Evolutionary conservation across 441 rosid genomes (phyloP).

Genomic region (Omphalea diandra): DNA sequence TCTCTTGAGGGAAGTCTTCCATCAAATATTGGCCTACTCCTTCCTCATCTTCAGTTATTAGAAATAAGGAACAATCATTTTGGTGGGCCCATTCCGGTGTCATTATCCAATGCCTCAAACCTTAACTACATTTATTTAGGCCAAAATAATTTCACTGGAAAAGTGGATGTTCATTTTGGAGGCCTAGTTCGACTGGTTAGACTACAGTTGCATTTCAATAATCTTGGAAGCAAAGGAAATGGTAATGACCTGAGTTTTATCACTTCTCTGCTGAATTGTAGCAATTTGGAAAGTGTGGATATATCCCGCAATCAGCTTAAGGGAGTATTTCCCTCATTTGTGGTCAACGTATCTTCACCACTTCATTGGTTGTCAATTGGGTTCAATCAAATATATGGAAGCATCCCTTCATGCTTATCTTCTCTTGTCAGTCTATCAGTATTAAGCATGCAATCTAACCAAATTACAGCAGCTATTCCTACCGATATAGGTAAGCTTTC

Average conservation of each 20-base stretch:
- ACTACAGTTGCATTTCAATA: not conserved
- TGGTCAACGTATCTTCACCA: not conserved
- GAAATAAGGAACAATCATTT: not conserved
- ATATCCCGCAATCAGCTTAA: not conserved
- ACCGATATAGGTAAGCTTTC: conserved; percentile 5
- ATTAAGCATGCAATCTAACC: not conserved
- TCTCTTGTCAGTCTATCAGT: not conserved
- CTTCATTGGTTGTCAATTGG: not conserved
- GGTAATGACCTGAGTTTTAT: conserved; percentile 16
- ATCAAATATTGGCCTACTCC: conserved; percentile 4
- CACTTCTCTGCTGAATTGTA: conserved; percentile 16
- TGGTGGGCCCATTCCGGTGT: conserved; percentile 11
- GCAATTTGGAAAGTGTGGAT: not conserved
- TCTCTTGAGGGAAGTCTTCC: conserved; percentile 5
- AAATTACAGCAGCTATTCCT: conserved; percentile 20
- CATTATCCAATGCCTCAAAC: conserved; percentile 26
- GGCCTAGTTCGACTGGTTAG: not conserved
- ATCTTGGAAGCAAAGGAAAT: conserved; percentile 3
- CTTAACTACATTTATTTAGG: not conserved
- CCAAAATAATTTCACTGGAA: not conserved
- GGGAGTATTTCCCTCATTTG: conserved; percentile 6
- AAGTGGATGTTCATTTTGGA: conserved; percentile 21
- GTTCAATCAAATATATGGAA: not conserved
- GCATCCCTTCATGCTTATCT: not conserved
- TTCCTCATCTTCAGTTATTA: not conserved